A percentile compares a stretch with the other conserved stretches of the same genome.
Conservation (phyloP, 2,329 filamentous ascomycete genomes). For the Pyrenochaeta sp. region DNA sequence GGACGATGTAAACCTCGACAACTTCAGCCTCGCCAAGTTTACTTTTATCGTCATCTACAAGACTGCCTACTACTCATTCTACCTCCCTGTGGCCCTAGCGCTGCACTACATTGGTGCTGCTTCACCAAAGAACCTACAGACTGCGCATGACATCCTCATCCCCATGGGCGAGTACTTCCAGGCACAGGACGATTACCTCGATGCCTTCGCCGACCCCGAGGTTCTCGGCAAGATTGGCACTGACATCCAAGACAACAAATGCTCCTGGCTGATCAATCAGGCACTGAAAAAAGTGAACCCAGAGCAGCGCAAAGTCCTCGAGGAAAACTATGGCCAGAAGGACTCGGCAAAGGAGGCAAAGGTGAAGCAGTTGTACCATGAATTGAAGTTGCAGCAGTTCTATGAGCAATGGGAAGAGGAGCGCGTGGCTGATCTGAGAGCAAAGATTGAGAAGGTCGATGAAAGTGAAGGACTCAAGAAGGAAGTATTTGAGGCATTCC, state of each 20-base stretch:
- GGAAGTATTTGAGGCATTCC: slow-evolving; percentile 86
- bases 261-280: slow-evolving; percentile 97
- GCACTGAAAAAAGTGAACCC: slow-evolving; percentile 81
- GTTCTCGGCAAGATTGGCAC: slow-evolving; percentile 98
- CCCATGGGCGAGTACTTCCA: slow-evolving; percentile 99
- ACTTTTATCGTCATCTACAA: slow-evolving; percentile 99
- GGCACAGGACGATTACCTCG: slow-evolving; percentile 97
- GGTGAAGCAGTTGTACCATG: slow-evolving; percentile 88
- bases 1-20: slow-evolving; percentile 89
- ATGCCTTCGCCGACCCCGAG: slow-evolving; percentile 93
- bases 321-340: slow-evolving; percentile 94
- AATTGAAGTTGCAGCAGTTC: slow-evolving; percentile 81
- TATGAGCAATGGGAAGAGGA: slow-evolving; percentile 93
- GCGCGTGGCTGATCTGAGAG: slow-evolving; percentile 77
- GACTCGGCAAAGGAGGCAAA: slow-evolving; percentile 81
- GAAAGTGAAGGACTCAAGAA: slow-evolving; percentile 91
- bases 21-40: slow-evolving; percentile 96
- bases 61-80: slow-evolving; percentile 99
- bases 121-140: slow-evolving; percentile 86
- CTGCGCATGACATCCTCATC: slow-evolving; percentile 90
- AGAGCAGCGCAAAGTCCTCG: slow-evolving; percentile 86
- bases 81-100: slow-evolving; percentile 92
- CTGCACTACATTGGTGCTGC: slow-evolving; percentile 86
- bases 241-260: slow-evolving; percentile 99
- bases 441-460: slow-evolving; percentile 80